Conservation (phyloP, 176 grass and related monocot genomes). For the Carex scoparia region DNA sequence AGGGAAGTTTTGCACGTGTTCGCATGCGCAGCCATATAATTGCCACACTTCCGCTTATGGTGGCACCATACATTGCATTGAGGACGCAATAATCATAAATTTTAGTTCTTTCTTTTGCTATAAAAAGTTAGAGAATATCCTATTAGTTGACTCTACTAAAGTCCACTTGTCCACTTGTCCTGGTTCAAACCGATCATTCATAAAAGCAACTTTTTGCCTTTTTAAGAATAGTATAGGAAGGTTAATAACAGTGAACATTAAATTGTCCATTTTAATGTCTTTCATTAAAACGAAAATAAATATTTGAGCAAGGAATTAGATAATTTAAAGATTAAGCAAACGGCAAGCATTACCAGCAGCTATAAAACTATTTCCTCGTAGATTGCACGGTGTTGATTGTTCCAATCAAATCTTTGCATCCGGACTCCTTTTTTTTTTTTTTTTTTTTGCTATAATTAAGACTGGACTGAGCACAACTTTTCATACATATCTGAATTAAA, state of each 20-base stretch:
- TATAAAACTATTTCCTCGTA: too few species aligned
- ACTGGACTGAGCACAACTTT: too few species aligned
- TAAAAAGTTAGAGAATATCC: neutral
- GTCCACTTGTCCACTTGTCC: neutral
- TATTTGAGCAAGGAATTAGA: neutral
- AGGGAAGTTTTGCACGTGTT: neutral
- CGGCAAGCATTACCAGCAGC: too few species aligned
- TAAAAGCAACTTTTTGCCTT: neutral
- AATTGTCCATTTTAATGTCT: neutral
- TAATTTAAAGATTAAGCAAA: too few species aligned
- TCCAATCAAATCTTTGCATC: too few species aligned
- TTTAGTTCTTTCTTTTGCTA: neutral
- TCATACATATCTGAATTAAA: too few species aligned
- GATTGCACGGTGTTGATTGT: too few species aligned
- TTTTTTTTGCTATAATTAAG: too few species aligned
- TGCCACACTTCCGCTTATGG: neutral
- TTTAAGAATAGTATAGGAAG: neutral
- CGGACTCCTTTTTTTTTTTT: too few species aligned
- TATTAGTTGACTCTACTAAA: neutral
- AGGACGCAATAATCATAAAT: neutral
- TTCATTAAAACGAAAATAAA: neutral
- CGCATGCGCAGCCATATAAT: neutral
- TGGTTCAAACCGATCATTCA: neutral
- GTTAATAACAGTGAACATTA: neutral
- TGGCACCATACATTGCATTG: neutral